A percentile compares a stretch with the other conserved stretches of the same genome.
phyloP scores from a whole-genome alignment of 345 rosid genomes.

The Aquilaria yunnanensis region DNA sequence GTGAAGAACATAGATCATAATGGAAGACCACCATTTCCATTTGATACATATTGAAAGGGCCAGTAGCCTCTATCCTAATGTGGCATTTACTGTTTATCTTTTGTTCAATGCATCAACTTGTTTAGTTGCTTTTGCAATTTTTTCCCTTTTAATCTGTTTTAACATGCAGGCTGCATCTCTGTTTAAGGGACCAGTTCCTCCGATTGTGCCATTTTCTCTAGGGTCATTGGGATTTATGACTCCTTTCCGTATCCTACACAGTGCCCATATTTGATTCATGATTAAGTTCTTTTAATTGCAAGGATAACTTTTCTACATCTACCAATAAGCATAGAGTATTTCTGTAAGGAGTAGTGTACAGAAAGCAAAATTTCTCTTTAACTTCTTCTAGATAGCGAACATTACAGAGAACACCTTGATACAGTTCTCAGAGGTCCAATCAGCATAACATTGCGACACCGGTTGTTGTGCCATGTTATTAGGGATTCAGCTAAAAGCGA shows the following conservation, averaged over 20 bases:
- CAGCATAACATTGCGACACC: constrained; percentile 86
- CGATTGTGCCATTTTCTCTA: constrained; percentile 86
- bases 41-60: too few species aligned
- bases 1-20: too few species aligned
- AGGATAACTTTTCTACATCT: not conserved
- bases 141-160: too few species aligned
- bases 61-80: too few species aligned
- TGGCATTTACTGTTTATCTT: too few species aligned
- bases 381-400: constrained; percentile 69
- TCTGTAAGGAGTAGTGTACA: not conserved
- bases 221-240: constrained; percentile 99
- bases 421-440: constrained; percentile 79
- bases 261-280: constrained; percentile 17
- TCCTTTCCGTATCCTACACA: constrained; percentile 72
- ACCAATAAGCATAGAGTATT: not conserved
- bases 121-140: too few species aligned
- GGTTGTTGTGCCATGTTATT: constrained; percentile 74
- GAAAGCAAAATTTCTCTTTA: constrained; percentile 21
- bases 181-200: constrained; percentile 99
- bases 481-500: constrained; percentile 81
- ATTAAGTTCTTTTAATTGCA: not conserved
- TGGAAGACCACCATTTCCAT: too few species aligned
- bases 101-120: too few species aligned
- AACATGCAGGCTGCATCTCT: constrained; percentile 87
- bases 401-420: constrained; percentile 74